Evolutionary conservation across 345 rosid genomes (phyloP).

Genomic region (Syzygium aromaticum): DNA sequence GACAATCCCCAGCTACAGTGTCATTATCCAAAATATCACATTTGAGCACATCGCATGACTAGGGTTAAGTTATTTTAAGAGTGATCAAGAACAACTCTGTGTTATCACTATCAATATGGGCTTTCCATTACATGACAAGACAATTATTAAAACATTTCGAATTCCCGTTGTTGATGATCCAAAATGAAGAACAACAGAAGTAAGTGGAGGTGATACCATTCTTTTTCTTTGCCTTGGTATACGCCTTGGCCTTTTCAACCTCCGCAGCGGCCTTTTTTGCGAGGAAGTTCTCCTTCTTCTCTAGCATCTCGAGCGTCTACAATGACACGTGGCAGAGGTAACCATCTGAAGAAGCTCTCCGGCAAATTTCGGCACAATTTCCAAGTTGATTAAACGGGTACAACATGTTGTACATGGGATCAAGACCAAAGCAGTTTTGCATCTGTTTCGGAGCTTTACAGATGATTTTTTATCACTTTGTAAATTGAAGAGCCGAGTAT

Average conservation of each 20-base stretch:
- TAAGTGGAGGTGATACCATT: constrained; percentile 13
- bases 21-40: neutral
- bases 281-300: constrained; percentile 38
- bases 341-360: neutral
- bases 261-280: constrained; percentile 25
- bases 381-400: neutral
- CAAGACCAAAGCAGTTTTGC: neutral
- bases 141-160: neutral
- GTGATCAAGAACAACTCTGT: neutral
- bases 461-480: neutral
- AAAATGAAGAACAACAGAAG: neutral
- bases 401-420: neutral
- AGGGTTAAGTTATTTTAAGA: neutral
- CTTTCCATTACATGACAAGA: neutral
- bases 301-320: constrained; percentile 22
- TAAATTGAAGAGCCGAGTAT: neutral
- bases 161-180: neutral
- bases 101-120: neutral
- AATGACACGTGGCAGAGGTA: neutral
- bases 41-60: neutral
- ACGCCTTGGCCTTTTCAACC: constrained; percentile 35
- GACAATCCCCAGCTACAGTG: neutral
- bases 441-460: neutral
- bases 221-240: constrained; percentile 24
- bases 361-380: neutral